phyloP scores from a whole-genome alignment of 2,329 filamentous ascomycete genomes.

The Neofusicoccum kwambonambiense region DNA sequence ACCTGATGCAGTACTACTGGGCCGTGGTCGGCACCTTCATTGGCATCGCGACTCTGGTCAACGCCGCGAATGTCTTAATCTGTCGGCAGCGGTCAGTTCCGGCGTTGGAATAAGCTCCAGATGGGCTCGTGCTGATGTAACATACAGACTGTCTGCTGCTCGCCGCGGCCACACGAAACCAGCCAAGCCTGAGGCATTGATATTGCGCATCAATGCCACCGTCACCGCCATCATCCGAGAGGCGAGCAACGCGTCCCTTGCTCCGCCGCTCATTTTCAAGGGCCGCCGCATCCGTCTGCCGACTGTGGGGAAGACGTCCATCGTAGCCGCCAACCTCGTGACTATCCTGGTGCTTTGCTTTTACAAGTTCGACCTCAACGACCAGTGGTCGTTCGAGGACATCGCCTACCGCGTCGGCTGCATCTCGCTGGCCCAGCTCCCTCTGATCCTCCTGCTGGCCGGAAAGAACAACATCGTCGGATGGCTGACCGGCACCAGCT shows the following conservation, averaged over 20 bases:
- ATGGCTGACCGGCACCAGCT: slow-evolving; percentile 60
- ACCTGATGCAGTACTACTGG: slow-evolving; percentile 55
- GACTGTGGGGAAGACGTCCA: slow-evolving; percentile 36
- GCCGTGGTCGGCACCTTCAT: slow-evolving; percentile 48
- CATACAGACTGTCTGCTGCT: slow-evolving; percentile 46
- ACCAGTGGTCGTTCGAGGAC: slow-evolving; percentile 53
- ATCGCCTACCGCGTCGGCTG: slow-evolving; percentile 58
- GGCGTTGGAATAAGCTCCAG: not conserved
- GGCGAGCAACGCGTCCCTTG: slow-evolving; percentile 47
- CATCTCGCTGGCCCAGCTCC: slow-evolving; percentile 53
- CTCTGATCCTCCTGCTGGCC: slow-evolving; percentile 56
- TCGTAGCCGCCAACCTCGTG: slow-evolving; percentile 49
- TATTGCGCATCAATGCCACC: slow-evolving; percentile 52
- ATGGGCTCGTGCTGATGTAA: not conserved
- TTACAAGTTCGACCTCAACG: slow-evolving; percentile 52
- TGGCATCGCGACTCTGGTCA: slow-evolving; percentile 44
- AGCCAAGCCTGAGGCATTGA: slow-evolving; percentile 53
- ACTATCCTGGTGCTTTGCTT: slow-evolving; percentile 57
- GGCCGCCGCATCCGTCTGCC: slow-evolving; percentile 39
- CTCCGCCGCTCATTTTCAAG: slow-evolving; percentile 33
- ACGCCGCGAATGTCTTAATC: slow-evolving; percentile 49
- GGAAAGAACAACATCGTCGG: slow-evolving; percentile 61
- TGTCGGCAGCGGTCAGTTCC: slow-evolving; percentile 49
- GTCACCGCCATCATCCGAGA: slow-evolving; percentile 56
- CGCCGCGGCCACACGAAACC: slow-evolving; percentile 42